phyloP scores from a whole-genome alignment of 345 rosid genomes.

The Populus pruinosa region DNA sequence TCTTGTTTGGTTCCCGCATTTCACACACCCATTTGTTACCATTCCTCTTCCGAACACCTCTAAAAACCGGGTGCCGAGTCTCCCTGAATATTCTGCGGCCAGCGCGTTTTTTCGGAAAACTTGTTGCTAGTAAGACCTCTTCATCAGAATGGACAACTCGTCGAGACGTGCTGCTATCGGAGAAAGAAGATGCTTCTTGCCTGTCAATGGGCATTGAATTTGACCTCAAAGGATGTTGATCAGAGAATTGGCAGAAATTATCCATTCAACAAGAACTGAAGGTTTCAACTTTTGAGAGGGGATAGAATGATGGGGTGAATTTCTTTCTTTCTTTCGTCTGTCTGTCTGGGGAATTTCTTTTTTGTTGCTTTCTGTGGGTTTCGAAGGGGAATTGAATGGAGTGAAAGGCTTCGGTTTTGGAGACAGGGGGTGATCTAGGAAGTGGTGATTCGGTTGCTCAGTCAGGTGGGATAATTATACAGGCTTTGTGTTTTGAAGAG shows the following conservation, averaged over 20 bases:
- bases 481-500: no score
- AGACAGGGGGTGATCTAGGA: no score
- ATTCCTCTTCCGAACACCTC: conserved; percentile 60
- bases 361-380: neutral
- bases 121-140: conserved; percentile 12
- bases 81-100: conserved; percentile 58
- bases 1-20: conserved; percentile 51
- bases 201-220: neutral
- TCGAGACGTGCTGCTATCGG: conserved; percentile 14
- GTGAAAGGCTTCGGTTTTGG: no score
- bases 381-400: neutral
- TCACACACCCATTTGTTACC: conserved; percentile 75
- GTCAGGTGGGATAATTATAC: no score
- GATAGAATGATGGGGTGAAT: neutral
- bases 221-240: neutral
- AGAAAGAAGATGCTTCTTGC: conserved; percentile 10
- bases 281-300: neutral
- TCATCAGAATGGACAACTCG: conserved; percentile 13
- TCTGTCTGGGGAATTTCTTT: no score
- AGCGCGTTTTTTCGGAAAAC: conserved; percentile 18
- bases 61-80: conserved; percentile 70
- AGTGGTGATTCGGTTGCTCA: no score
- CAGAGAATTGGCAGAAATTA: conserved; percentile 4
- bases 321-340: no score
- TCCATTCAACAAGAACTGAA: conserved; percentile 7